Evolutionary conservation across 345 rosid genomes (phyloP), one percentile per base, ranked within the genome.

Genomic region (Acer saccharum): DNA sequence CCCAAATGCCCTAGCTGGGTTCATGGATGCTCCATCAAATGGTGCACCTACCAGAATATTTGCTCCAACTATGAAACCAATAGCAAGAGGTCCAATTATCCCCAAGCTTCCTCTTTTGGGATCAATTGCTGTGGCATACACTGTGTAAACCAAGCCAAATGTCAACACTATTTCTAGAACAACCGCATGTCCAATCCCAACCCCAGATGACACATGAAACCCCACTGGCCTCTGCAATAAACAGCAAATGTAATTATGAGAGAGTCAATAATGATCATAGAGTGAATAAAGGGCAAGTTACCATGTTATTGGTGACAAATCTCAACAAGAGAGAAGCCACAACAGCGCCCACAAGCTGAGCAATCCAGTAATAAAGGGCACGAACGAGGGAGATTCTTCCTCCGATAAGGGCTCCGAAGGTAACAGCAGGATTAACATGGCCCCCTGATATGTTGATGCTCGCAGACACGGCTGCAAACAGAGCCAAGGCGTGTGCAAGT

Each of bases 351-450:
- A 92, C 75, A 62, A 94, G 87, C 87, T 92, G 97, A 86, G 94
- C 97, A 67, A 89, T 50, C 95, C 95, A 92, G 81, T 90, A 93
- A 78, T 65, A 88, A 55, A 86, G 23, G 67, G 92, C 92, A 7
- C 91, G 88, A 46, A 93, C 44, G 11, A 90, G 77, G 0, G 94
- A 82, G 71, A 93, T 71, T 81, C 93, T 86, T 43, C 97, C 95
- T 16, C 97, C 94, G 10, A 92, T 71, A 11, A 92, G 86, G 44
- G 93, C 85, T 18, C 83, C 92, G 9, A 90, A 88, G 73, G 98
- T 92, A 63, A 90, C 92, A 0, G 98, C 98, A 1, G 98, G 94
- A 78, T 93, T 93, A 32, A 91, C 85, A 68, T 93, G 96, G 44
- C 94, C 98, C 12, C 93, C 93, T 0, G 95, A 93, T 73, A 89